These are phyloP conservation scores for Thermothelomyces thermophilus DNA, from an alignment of 2,329 filamentous ascomycete genomes.

Conservation along the genomic window DNA sequence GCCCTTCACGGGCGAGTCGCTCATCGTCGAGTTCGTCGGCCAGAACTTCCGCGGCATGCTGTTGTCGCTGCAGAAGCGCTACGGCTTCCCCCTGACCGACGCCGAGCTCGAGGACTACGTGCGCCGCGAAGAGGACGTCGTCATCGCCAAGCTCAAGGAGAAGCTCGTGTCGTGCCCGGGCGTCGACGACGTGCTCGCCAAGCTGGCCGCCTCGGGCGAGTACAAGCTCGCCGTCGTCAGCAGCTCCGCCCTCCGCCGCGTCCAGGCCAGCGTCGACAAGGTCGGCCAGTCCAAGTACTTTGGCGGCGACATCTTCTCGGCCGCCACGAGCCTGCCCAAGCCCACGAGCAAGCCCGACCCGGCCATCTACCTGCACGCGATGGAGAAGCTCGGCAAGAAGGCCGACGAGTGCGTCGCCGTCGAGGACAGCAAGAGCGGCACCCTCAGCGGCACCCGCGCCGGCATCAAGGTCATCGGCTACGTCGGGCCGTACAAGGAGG, in stretches of 20 bases:
- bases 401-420: constrained; percentile 69
- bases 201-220: constrained; percentile 52
- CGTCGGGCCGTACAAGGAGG: constrained; percentile 66
- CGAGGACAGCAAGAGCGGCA: constrained; percentile 84
- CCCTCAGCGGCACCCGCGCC: constrained; percentile 65
- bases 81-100: constrained; percentile 61
- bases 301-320: constrained; percentile 69
- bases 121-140: constrained; percentile 69
- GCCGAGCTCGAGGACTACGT: constrained; percentile 71
- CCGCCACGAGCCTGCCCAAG: constrained; percentile 66
- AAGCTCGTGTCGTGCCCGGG: constrained; percentile 63
- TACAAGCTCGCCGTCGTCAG: constrained; percentile 77
- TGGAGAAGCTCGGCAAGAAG: constrained; percentile 65
- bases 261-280: constrained; percentile 71
- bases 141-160: constrained; percentile 71
- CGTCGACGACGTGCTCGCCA: constrained; percentile 60
- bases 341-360: constrained; percentile 91
- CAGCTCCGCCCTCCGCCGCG: constrained; percentile 70
- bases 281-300: constrained; percentile 78
- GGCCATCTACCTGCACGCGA: constrained; percentile 75
- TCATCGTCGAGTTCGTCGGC: constrained; percentile 83
- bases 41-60: constrained; percentile 96
- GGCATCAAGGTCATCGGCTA: constrained; percentile 79
- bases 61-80: constrained; percentile 64
- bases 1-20: constrained; percentile 69